These are phyloP conservation scores for Plicaturopsis crispa DNA, from an alignment of 768 basidiomycete genomes.

Conservation along the genomic window DNA sequence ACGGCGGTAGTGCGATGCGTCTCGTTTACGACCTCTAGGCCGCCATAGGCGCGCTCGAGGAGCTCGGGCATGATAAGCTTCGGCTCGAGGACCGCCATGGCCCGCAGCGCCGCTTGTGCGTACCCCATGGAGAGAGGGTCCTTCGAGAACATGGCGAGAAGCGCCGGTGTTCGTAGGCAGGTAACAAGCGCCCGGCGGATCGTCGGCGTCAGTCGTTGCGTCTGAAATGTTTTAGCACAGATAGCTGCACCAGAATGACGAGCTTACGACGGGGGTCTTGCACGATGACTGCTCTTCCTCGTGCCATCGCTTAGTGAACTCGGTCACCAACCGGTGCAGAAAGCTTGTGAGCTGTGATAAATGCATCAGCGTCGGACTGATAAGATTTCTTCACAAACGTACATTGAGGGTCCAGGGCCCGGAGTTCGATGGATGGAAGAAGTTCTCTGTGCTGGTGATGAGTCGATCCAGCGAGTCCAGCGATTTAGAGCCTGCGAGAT, in stretches of 20 bases:
- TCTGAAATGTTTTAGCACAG: conserved; percentile 26
- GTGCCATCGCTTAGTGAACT: conserved; percentile 73
- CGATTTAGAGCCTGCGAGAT: conserved; percentile 78
- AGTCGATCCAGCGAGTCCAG: conserved; percentile 83
- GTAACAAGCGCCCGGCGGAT: conserved; percentile 81
- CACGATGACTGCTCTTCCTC: conserved; percentile 75
- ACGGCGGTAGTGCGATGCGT: conserved; percentile 93
- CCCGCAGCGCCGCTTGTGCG: conserved; percentile 72
- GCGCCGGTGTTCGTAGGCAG: conserved; percentile 75
- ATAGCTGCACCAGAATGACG: background rate
- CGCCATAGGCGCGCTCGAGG: conserved; percentile 84
- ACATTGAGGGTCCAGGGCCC: conserved; percentile 74
- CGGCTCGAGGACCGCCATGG: conserved; percentile 76
- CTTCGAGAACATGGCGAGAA: conserved; percentile 89
- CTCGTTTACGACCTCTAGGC: conserved; percentile 90
- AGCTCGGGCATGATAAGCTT: conserved; percentile 83
- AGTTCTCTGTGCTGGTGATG: conserved; percentile 87
- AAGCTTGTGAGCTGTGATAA: conserved; percentile 52
- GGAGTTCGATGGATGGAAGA: conserved; percentile 93
- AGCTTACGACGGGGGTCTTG: conserved; percentile 66
- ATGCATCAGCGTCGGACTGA: conserved; percentile 5
- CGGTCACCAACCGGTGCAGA: conserved; percentile 61
- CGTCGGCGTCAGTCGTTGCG: conserved; percentile 67
- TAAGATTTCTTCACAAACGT: conserved; percentile 12
- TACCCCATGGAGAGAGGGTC: conserved; percentile 75